Percentiles rank a stretch among this genome's conserved stretches.
Conservation (phyloP, 371 early-diverging fungal species). For the Parasitella parasitica region DNA sequence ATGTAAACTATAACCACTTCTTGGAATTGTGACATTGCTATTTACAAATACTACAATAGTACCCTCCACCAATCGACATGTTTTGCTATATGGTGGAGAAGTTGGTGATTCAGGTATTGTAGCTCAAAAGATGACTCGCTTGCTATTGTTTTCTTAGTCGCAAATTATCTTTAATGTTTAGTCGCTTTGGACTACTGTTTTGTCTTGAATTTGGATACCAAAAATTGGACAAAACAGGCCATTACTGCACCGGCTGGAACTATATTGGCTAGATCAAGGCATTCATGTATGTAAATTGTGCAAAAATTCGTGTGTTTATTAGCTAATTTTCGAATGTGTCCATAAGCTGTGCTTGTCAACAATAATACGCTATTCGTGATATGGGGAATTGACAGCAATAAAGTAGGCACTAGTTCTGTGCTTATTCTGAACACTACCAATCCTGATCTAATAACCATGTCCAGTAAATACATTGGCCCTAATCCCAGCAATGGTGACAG, state of each 20-base stretch:
- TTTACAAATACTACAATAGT: not conserved
- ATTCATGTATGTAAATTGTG: not conserved
- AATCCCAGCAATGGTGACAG: not conserved
- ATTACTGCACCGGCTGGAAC: not conserved
- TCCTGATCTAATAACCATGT: not conserved
- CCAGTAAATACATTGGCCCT: not conserved
- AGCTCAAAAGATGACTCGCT: no score
- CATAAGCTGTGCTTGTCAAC: not conserved
- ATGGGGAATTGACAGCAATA: not conserved
- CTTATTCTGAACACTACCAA: not conserved
- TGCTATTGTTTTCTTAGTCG: no score
- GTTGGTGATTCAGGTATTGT: not conserved
- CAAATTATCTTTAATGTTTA: not conserved
- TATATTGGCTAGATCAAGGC: not conserved
- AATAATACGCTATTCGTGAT: not conserved
- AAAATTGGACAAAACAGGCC: not conserved
- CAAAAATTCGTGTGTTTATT: no score
- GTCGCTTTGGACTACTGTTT: not conserved
- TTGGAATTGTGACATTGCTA: not conserved
- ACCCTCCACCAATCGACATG: not conserved
- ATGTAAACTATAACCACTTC: not conserved
- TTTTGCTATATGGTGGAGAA: slow-evolving; percentile 6
- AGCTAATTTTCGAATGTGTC: no score
- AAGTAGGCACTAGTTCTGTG: not conserved
- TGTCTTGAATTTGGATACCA: not conserved